Conservation (phyloP, 75 land plant species). For the Selaginella tamariscina region DNA sequence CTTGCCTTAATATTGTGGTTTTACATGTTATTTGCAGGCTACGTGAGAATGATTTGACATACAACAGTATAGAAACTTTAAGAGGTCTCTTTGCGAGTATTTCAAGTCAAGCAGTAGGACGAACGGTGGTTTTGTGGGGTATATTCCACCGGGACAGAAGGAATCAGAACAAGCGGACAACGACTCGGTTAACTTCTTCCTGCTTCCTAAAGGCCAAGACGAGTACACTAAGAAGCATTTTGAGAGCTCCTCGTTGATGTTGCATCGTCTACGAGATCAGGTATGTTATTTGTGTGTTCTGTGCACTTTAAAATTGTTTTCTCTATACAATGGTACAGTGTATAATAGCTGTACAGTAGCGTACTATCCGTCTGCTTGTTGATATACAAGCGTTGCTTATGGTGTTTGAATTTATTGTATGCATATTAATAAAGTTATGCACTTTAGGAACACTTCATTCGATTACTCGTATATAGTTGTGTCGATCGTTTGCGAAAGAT, state of each 20-base stretch:
- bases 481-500: too few species aligned
- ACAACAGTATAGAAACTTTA: slow-evolving; percentile 23
- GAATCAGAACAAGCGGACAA: neutral
- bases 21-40: slow-evolving; percentile 4
- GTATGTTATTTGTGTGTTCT: slow-evolving; percentile 20
- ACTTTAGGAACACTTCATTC: too few species aligned
- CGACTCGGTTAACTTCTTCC: slow-evolving; percentile 32
- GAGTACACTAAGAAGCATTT: slow-evolving; percentile 30
- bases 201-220: slow-evolving; percentile 50
- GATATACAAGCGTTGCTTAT: too few species aligned
- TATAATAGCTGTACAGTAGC: too few species aligned
- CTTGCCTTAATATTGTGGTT: too few species aligned
- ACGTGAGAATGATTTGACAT: slow-evolving; percentile 3
- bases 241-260: slow-evolving; percentile 44
- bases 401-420: too few species aligned
- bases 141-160: too few species aligned
- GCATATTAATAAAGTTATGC: too few species aligned
- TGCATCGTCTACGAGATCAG: slow-evolving; percentile 64
- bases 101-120: slow-evolving; percentile 27
- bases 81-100: slow-evolving; percentile 41
- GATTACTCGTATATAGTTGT: too few species aligned
- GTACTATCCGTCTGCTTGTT: too few species aligned
- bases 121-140: neutral
- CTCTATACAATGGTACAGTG: too few species aligned
- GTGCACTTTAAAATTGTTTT: neutral